Evolutionary conservation across 495 filamentous ascomycete genomes (phyloP), one percentile per base, ranked within the genome.

Genomic region (Neurospora pannonica): DNA sequence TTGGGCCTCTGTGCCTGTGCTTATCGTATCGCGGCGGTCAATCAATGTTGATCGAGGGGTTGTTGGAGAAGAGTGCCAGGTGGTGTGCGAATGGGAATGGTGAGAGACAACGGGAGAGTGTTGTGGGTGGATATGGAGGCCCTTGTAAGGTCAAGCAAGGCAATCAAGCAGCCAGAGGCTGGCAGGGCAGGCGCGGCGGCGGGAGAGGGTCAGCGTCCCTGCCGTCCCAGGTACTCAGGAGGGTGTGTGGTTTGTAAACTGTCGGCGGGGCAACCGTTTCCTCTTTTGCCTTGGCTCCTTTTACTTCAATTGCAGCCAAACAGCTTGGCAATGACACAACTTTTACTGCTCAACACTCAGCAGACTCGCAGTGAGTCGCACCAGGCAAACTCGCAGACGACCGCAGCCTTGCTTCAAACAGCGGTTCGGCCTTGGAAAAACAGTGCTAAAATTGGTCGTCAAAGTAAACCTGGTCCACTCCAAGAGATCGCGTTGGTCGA

Each of bases 241-340:
- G 54, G 54, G 48, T 2, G 48, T 67, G 73, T 71, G 39, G 70
- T 34, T 76, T 76, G 80, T 82, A 81, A 81, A 82, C 80, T 73
- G 80, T 82, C 75, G 79, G 43, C 80, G 17, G 75, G 79, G 79
- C 80, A 82, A 82, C 80, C 40, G 70, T 72, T 77, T 77, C 75
- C 75, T 37, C 71, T 73, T 75, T 75, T 42, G 36, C 39, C 31
- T 43, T 73, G 74, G 24, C 46, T 28, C 31, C 37, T 38, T 71
- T 1, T 11, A 24, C 48, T 24, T 60, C 9, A 54, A 54, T 54
- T 54, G 46, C 2, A 28, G 46, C 21, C 28, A 31, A 34, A 15
- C 28, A 15, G 54, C 54, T 62, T 62, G 54, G 54, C 54, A 8
- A 62, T 62, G 54, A 62, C 54, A 62, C 54, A 34, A 62, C 54